Conservation (phyloP, 805 yeast species). For the Hanseniaspora jakobsenii region DNA sequence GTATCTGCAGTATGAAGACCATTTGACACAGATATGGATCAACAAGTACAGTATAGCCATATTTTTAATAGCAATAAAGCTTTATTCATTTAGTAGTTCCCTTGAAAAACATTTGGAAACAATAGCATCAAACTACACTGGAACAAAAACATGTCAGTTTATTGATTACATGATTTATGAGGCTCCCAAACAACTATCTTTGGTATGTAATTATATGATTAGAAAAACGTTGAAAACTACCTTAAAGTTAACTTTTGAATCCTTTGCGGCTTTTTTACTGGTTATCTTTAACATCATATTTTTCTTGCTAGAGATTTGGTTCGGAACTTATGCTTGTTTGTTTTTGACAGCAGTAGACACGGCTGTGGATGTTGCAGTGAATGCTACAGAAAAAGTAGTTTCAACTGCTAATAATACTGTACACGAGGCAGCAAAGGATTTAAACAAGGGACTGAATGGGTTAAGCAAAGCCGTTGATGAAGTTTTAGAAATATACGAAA, state of each 20-base stretch:
- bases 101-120: conserved; percentile 33
- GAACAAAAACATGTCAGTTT: conserved; percentile 33
- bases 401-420: conserved; percentile 51
- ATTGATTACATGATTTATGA: conserved; percentile 29
- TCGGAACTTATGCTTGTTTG: conserved; percentile 83
- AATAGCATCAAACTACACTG: conserved; percentile 31
- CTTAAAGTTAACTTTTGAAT: conserved; percentile 35
- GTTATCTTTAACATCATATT: conserved; percentile 48
- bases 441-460: conserved; percentile 55
- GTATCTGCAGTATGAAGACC: conserved; percentile 41
- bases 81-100: conserved; percentile 43
- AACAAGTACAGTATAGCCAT: conserved; percentile 51
- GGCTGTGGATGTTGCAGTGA: conserved; percentile 57
- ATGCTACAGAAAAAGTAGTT: conserved; percentile 56
- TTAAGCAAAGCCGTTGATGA: conserved; percentile 47
- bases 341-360: conserved; percentile 63
- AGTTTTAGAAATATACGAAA: conserved; percentile 42
- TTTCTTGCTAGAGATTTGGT: conserved; percentile 56
- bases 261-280: conserved; percentile 38
- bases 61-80: conserved; percentile 45
- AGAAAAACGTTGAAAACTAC: conserved; percentile 37
- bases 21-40: conserved; percentile 52
- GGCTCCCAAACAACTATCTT: conserved; percentile 47
- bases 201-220: conserved; percentile 42
- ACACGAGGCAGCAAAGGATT: conserved; percentile 39